Evolutionary conservation across 177 flowering plant species (phyloP).

Genomic region (Vitis hybrid): DNA sequence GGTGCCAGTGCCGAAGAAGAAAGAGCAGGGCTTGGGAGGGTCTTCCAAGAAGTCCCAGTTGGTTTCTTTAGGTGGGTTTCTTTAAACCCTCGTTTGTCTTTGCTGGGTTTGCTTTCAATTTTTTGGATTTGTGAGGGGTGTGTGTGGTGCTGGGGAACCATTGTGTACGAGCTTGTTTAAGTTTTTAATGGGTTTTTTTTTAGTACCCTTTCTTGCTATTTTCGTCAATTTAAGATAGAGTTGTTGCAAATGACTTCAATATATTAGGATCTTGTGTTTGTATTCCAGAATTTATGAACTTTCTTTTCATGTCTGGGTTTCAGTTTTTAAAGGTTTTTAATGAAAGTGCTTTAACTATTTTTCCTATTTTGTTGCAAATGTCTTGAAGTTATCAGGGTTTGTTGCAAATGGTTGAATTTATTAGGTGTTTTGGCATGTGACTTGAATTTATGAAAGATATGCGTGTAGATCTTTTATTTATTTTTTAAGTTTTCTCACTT

Average conservation of each 20-base stretch:
- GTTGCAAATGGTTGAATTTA: too few species aligned
- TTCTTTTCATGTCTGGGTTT: too few species aligned
- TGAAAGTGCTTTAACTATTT: too few species aligned
- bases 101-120: background rate
- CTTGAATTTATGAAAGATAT: too few species aligned
- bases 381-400: too few species aligned
- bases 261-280: background rate
- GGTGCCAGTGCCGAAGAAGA: conserved; percentile 24
- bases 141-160: background rate
- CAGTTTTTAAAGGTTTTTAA: too few species aligned
- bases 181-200: background rate
- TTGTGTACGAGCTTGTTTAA: background rate
- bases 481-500: too few species aligned
- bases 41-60: conserved; percentile 48
- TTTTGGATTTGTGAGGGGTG: background rate
- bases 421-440: too few species aligned
- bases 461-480: too few species aligned
- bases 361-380: too few species aligned
- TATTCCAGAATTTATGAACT: too few species aligned
- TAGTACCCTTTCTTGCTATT: background rate
- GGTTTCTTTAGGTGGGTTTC: conserved; percentile 36
- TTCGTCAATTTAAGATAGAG: background rate
- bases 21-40: conserved; percentile 16
- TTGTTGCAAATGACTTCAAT: background rate
- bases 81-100: background rate